These are phyloP conservation scores for Lecanicillium sp. DNA, from an alignment of 2,329 filamentous ascomycete species.

Conservation along the genomic window DNA sequence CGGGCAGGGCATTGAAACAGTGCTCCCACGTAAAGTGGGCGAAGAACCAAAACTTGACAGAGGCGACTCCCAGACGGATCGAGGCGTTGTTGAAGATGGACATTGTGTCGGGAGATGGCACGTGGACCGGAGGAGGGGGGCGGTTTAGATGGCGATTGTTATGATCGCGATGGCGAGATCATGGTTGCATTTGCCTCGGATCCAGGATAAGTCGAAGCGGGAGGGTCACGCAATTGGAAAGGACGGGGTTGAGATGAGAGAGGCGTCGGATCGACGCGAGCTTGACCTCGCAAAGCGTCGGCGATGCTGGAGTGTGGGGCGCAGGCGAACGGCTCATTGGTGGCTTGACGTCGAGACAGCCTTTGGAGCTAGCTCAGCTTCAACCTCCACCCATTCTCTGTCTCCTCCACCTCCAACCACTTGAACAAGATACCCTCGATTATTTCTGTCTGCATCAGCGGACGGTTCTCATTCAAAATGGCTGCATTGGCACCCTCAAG, in stretches of 20 bases:
- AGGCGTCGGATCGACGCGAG: neutral
- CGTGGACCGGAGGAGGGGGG: neutral
- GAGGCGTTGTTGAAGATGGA: constrained; percentile 12
- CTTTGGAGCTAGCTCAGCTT: neutral
- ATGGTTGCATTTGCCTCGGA: neutral
- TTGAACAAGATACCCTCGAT: neutral
- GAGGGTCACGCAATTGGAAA: neutral
- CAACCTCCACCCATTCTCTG: constrained; percentile 11
- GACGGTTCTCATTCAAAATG: neutral
- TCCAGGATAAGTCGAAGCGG: too few species aligned
- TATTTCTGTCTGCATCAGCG: too few species aligned
- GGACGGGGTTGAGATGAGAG: too few species aligned
- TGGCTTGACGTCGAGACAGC: neutral
- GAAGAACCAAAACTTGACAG: constrained; percentile 35
- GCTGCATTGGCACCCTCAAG: constrained; percentile 28
- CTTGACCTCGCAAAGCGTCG: neutral
- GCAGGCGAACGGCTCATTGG: neutral
- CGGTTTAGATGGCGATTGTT: neutral
- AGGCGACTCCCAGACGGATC: constrained; percentile 19
- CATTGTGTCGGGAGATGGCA: constrained; percentile 3
- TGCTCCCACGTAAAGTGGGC: constrained; percentile 48
- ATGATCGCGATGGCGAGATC: neutral
- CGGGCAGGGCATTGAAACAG: constrained; percentile 52
- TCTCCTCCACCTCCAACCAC: constrained; percentile 3
- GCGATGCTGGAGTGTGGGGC: neutral